Base-by-base conservation (phyloP, 768 basidiomycete genomes). In the Mycena belliarum region DNA sequence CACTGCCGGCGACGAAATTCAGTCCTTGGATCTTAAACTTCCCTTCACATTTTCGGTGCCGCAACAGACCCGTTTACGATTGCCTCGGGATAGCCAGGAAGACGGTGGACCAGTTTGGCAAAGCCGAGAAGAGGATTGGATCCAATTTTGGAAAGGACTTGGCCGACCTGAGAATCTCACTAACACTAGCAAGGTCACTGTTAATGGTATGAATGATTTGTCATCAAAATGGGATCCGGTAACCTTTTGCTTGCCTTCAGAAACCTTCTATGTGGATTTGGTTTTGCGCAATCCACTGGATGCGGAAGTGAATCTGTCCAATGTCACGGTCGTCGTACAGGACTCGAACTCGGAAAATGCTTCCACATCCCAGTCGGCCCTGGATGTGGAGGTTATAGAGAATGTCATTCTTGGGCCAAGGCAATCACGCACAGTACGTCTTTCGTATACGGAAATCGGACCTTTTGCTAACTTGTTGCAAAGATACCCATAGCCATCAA, bases 191-290 rank as follows among this genome's bases (percentile, higher is more conserved):
- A 84, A 82, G 61, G 87, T 86, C 25, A 77, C 78, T 33, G 83
- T 88, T 20, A 79, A 82, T 62, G 90, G 90, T 90, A 64, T 63
- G 75, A 55, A 29, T 40, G 26, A 55, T 24, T 25, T 59, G 6
- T 24, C 26, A n/a, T n/a, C n/a, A n/a, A n/a, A 47, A 40, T 24
- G 21, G 20, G 25, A 40, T 40, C 32, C 24, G n/a, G n/a, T n/a
- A n/a, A n/a, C n/a, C n/a, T 61, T 45, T 53, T 41, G 18, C 18
- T 38, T n/a, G n/a, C 2, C 26, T 59, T 23, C 58, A 93, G 92
- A 93, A 70, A 70, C 74, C 2, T 91, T 93, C 64, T 92, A 87
- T 86, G 75, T 93, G 37, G 90, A 93, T 62, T 63, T 94, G 24
- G 77, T 76, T 6, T 47, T 94, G 57, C 77, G 73, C 45, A 94